These are phyloP conservation scores for Fraxinus anomala DNA, from an alignment of 257 asterid genomes.

Conservation along the genomic window DNA sequence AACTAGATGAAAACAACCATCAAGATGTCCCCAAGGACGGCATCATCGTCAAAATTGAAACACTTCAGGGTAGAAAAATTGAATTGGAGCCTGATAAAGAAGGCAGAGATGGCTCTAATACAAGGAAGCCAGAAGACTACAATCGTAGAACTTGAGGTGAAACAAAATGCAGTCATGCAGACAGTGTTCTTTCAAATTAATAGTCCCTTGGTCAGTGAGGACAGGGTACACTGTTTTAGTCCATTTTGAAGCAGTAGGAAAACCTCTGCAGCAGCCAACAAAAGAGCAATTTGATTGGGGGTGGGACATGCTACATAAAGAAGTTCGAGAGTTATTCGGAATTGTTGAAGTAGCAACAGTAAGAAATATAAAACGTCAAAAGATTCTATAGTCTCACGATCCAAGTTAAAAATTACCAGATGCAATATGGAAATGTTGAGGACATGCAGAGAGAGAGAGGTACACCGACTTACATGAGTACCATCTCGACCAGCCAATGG, in stretches of 20 bases:
- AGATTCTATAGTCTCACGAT: background rate
- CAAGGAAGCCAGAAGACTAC: background rate
- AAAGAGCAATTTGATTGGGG: background rate
- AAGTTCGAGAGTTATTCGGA: background rate
- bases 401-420: slow-evolving; percentile 3
- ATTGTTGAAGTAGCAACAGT: background rate
- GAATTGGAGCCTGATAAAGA: slow-evolving; percentile 1
- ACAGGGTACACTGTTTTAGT: background rate
- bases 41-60: background rate
- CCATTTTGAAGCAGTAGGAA: background rate
- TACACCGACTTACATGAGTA: slow-evolving; percentile 61
- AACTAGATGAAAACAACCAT: slow-evolving; percentile 9
- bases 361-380: background rate
- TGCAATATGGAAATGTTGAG: slow-evolving; percentile 14
- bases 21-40: slow-evolving; percentile 9
- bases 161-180: background rate
- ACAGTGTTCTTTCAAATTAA: background rate
- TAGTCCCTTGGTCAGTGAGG: background rate
- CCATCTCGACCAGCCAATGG: slow-evolving; percentile 99
- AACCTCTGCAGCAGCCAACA: slow-evolving; percentile 1
- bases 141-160: background rate
- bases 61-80: background rate
- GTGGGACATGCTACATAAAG: background rate
- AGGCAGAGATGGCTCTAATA: slow-evolving; percentile 7
- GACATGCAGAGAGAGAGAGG: slow-evolving; percentile 17